Evolutionary conservation across 2,329 filamentous ascomycete species (phyloP), one percentile per base, ranked within the genome.

Genomic region (Scytalidium lignicola): DNA sequence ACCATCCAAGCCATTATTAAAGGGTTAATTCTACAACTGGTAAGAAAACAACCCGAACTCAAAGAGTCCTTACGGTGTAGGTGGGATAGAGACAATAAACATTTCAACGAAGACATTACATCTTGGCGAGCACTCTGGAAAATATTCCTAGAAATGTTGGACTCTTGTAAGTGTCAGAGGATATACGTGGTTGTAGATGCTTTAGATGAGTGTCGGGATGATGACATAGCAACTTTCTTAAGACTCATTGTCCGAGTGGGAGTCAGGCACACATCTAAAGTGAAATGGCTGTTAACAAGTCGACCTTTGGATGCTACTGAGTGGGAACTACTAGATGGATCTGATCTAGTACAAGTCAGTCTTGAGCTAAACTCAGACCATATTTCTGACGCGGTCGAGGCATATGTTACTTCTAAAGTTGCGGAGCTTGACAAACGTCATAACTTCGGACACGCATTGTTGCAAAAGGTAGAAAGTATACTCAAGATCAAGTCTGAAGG

Each of bases 221-320:
- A 48, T 37, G 23, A 10, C 23, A 26, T 26, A 10, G 23, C 23
- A 5, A 10, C 5, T 28, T 23, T 55, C n/a, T 26, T 55, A 20
- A 50, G 32, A 18, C 32, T 12, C 20, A 28, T 55, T 44, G 49
- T 21, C 29, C 43, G 28, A 29, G 18, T 28, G 28, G 57, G 59
- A 20, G 51, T 60, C 1, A 44, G 55, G 49, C 39, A 51, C 8
- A 44, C 51, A 7, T 53, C 48, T 13, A 60, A 55, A 46, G 51
- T 65, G 22, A 63, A 63, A 50, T 64, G 60, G 62, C 20, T 65
- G 8, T 55, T 64, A 41, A 63, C 60, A 44, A 65, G 62, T 46
- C 57, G 60, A 48, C 61, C 59, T 20, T 52, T 58, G 37, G 55
- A 62, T 21, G 48, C 39, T 32, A 57, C 55, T 49, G 56, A 62